A percentile compares a stretch with the other conserved stretches of the same genome.
phyloP scores from a whole-genome alignment of 371 early-diverging fungal genomes.

The Choanephora cucurbitarum region DNA sequence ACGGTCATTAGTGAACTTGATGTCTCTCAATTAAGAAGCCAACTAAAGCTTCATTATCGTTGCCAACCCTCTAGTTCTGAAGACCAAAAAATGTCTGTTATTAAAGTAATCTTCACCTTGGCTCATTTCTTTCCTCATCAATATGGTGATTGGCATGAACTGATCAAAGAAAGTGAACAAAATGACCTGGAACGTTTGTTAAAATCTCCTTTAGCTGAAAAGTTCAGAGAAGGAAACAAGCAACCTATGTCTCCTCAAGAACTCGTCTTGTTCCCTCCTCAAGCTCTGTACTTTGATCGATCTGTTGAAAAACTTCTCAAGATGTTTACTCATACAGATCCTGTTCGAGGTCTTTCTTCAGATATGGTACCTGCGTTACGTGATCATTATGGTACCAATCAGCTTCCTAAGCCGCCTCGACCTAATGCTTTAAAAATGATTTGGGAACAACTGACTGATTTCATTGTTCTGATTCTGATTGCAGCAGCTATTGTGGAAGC shows the following conservation, averaged over 20 bases:
- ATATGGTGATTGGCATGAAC: slow-evolving; percentile 88
- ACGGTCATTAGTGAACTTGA: slow-evolving; percentile 74
- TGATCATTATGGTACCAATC: slow-evolving; percentile 84
- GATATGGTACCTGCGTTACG: slow-evolving; percentile 56
- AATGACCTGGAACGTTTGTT: slow-evolving; percentile 68
- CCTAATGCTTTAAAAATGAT: slow-evolving; percentile 79
- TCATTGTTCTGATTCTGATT: slow-evolving; percentile 85
- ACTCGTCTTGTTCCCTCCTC: slow-evolving; percentile 55
- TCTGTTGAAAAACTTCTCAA: slow-evolving; percentile 70
- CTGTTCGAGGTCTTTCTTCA: slow-evolving; percentile 66
- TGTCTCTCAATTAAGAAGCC: slow-evolving; percentile 74
- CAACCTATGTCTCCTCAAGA: slow-evolving; percentile 28
- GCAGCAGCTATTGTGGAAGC: slow-evolving; percentile 74
- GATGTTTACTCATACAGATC: slow-evolving; percentile 81
- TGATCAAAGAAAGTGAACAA: slow-evolving; percentile 80
- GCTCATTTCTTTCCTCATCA: slow-evolving; percentile 41
- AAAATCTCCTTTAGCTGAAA: slow-evolving; percentile 30
- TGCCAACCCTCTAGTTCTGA: slow-evolving; percentile 67
- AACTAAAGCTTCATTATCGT: slow-evolving; percentile 81
- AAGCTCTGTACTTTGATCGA: slow-evolving; percentile 87
- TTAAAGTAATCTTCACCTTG: slow-evolving; percentile 73
- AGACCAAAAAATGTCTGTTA: slow-evolving; percentile 70
- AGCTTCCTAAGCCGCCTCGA: slow-evolving; percentile 75
- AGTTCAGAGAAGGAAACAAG: slow-evolving; percentile 26
- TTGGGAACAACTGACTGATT: slow-evolving; percentile 85